These are phyloP conservation scores for Chaetothyriales sp. DNA, from an alignment of 2,329 filamentous ascomycete species.

Conservation along the genomic window DNA sequence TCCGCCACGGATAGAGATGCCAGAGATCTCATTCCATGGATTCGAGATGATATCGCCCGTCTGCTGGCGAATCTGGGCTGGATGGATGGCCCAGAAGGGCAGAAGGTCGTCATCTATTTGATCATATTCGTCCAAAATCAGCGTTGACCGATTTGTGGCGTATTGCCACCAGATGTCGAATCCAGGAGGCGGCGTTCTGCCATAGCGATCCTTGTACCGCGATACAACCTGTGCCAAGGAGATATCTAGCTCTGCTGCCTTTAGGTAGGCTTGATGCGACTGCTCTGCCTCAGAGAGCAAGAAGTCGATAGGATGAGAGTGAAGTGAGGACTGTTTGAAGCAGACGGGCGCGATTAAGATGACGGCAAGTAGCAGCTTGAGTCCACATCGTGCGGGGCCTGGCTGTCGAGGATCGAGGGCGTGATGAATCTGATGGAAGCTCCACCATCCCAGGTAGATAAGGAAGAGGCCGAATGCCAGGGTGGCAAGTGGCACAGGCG, in stretches of 20 bases:
- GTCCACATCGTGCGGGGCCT: conserved; percentile 3
- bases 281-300: conserved; percentile 37
- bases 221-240: conserved; percentile 35
- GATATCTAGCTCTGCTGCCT: conserved; percentile 32
- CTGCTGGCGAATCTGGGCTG: conserved; percentile 35
- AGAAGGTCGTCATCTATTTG: conserved; percentile 42
- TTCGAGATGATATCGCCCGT: conserved; percentile 40
- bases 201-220: conserved; percentile 38
- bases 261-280: conserved; percentile 35
- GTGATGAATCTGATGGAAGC: conserved; percentile 10
- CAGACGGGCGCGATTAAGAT: conserved; percentile 28
- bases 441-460: conserved; percentile 11
- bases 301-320: conserved; percentile 40
- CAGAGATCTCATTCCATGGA: conserved; percentile 41
- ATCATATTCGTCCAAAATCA: conserved; percentile 46
- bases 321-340: conserved; percentile 25
- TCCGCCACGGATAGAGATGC: conserved; percentile 40
- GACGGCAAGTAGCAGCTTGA: conserved; percentile 24
- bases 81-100: conserved; percentile 39
- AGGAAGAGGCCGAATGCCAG: conserved; percentile 13
- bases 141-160: conserved; percentile 35
- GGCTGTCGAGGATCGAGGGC: conserved; percentile 8
- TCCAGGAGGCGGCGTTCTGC: conserved; percentile 40
- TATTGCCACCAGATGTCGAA: conserved; percentile 47
- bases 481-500: conserved; percentile 9